Conservation (phyloP, 768 basidiomycete genomes). For the Podaxis sp. region DNA sequence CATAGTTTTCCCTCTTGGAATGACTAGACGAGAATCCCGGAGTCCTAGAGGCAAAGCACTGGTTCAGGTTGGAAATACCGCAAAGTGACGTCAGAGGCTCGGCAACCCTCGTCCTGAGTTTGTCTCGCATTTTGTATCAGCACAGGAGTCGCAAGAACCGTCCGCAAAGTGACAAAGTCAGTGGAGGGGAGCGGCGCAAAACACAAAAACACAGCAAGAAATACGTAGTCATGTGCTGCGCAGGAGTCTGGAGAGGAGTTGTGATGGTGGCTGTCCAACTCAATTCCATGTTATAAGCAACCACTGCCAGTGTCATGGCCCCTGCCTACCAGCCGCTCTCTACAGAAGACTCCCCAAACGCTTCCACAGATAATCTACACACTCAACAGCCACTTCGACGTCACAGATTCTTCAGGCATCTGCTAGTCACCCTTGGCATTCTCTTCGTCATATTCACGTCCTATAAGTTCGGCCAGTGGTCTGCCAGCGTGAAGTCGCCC, state of each 20-base stretch:
- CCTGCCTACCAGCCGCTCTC: slow-evolving; percentile 21
- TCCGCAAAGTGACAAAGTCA: no score
- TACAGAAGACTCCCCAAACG: slow-evolving; percentile 15
- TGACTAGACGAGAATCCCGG: no score
- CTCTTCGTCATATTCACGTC: slow-evolving; percentile 32
- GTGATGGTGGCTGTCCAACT: slow-evolving; percentile 14
- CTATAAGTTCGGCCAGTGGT: slow-evolving; percentile 42
- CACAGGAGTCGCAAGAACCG: no score
- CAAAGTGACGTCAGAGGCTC: no score
- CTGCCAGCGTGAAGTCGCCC: slow-evolving; percentile 14
- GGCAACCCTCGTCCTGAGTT: no score
- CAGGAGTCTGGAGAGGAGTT: background rate
- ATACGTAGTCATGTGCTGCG: background rate
- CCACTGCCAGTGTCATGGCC: slow-evolving; percentile 14
- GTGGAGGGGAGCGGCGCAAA: no score
- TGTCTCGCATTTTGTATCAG: no score
- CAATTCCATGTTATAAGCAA: slow-evolving; percentile 17
- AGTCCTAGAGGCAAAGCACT: no score
- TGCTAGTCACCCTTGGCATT: slow-evolving; percentile 32
- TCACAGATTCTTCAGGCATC: slow-evolving; percentile 4
- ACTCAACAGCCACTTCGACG: slow-evolving; percentile 15
- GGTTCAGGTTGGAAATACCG: no score
- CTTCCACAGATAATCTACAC: slow-evolving; percentile 19
- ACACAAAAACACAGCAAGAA: no score
- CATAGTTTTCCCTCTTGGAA: no score